A percentile compares a stretch with the other conserved stretches of the same genome.
Evolutionary conservation across 805 yeast species (phyloP).

Genomic region (Yarrowia alimentaria): DNA sequence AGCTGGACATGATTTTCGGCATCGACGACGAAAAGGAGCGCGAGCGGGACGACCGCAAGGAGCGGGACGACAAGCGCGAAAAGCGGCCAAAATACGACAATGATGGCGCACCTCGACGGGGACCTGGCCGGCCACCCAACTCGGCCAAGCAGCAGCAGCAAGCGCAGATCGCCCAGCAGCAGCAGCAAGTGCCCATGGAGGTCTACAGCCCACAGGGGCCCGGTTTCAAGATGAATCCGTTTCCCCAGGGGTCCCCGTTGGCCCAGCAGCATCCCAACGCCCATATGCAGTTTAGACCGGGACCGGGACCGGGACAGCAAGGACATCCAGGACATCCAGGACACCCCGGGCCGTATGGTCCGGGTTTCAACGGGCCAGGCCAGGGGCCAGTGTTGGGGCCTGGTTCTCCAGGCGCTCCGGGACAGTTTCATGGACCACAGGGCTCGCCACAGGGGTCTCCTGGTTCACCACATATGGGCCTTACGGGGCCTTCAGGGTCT

Average conservation of each 20-base stretch:
- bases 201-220: slow-evolving; percentile 9
- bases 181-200: slow-evolving; percentile 4
- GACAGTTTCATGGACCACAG: neutral
- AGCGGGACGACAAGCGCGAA: neutral
- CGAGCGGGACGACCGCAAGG: neutral
- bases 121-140: slow-evolving; percentile 11
- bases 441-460: neutral
- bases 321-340: neutral
- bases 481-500: neutral
- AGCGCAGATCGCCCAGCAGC: neutral
- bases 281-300: too few species aligned
- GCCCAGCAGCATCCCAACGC: slow-evolving; percentile 14
- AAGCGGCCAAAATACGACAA: neutral
- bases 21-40: slow-evolving; percentile 7
- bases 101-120: neutral
- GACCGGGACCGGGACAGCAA: neutral
- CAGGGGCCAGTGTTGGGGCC: neutral
- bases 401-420: neutral
- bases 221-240: slow-evolving; percentile 17
- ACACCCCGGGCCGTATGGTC: neutral
- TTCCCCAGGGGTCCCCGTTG: slow-evolving; percentile 5
- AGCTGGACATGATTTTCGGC: slow-evolving; percentile 10
- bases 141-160: neutral
- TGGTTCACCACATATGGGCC: neutral
- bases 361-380: neutral